phyloP scores from a whole-genome alignment of 1,284 basidiomycete species.

The Cryptococcus amylolentus region DNA sequence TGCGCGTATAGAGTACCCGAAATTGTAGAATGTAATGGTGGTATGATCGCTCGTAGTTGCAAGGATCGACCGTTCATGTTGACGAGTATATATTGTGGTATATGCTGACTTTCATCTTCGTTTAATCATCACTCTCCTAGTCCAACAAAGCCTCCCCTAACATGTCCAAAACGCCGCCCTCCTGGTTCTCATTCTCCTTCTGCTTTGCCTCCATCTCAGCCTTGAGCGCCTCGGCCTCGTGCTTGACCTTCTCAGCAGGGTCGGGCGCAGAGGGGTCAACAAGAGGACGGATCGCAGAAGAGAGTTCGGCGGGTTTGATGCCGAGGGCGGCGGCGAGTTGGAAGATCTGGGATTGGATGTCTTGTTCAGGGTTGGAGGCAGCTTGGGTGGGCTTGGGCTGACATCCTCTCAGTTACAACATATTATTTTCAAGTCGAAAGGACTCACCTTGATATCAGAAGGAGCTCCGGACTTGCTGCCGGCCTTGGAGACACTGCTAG shows the following conservation, averaged over 20 bases:
- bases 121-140: conserved; percentile 12
- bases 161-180: conserved; percentile 36
- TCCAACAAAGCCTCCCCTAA: conserved; percentile 47
- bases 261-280: conserved; percentile 47
- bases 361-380: conserved; percentile 10
- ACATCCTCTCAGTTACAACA: background rate
- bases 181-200: conserved; percentile 10
- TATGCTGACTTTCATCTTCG: background rate
- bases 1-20: background rate
- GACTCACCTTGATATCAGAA: conserved; percentile 10
- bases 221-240: conserved; percentile 34
- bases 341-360: conserved; percentile 44
- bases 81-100: background rate
- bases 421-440: background rate
- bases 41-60: background rate
- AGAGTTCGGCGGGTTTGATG: conserved; percentile 45
- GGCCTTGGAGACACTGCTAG: background rate
- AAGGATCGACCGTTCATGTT: too few species aligned
- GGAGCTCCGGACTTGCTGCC: conserved; percentile 1
- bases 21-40: background rate
- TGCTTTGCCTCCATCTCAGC: conserved; percentile 27
- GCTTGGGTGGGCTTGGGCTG: conserved; percentile 15
- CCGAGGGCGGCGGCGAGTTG: conserved; percentile 44
- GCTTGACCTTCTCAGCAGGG: conserved; percentile 32
- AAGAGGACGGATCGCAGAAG: conserved; percentile 43